Evolutionary conservation across 1,139 yeast genomes (phyloP).

Genomic region (Torulaspora globosa): DNA sequence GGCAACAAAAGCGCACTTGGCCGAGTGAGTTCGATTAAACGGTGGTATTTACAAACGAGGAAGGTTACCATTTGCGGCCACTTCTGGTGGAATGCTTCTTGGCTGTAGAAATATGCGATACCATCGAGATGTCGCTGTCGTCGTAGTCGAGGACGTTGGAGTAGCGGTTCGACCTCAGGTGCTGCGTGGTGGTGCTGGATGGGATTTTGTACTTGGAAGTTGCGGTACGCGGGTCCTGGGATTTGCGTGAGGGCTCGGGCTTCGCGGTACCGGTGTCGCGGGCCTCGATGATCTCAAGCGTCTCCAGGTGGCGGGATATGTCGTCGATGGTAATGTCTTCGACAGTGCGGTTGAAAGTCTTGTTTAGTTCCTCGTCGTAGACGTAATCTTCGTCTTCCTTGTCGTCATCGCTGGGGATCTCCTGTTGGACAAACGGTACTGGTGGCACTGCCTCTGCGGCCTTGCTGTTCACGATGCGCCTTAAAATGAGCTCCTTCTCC

Average conservation of each 20-base stretch:
- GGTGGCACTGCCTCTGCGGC: slow-evolving; percentile 9
- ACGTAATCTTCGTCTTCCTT: slow-evolving; percentile 38
- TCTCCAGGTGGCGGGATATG: slow-evolving; percentile 37
- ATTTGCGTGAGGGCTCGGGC: slow-evolving; percentile 2
- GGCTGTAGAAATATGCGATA: slow-evolving; percentile 33
- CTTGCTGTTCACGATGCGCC: slow-evolving; percentile 13
- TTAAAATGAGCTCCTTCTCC: slow-evolving; percentile 5
- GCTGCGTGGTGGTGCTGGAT: slow-evolving; percentile 30
- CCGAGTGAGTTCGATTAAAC: background rate
- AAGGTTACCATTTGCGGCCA: slow-evolving; percentile 29
- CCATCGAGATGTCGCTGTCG: slow-evolving; percentile 37
- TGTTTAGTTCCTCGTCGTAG: slow-evolving; percentile 37
- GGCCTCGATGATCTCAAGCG: slow-evolving; percentile 31
- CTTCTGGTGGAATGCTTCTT: slow-evolving; percentile 33
- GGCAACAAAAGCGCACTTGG: slow-evolving; percentile 1
- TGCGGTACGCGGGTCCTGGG: slow-evolving; percentile 9
- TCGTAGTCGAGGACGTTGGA: slow-evolving; percentile 29
- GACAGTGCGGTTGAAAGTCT: slow-evolving; percentile 38
- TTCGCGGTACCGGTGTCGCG: background rate
- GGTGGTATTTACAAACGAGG: slow-evolving; percentile 5
- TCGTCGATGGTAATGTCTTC: slow-evolving; percentile 40
- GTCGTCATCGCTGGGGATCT: slow-evolving; percentile 33
- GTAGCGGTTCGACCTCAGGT: slow-evolving; percentile 22
- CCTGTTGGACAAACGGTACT: slow-evolving; percentile 33
- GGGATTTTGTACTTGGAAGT: slow-evolving; percentile 31